phyloP scores from a whole-genome alignment of 345 rosid species.

The Eucalyptus cloeziana region DNA sequence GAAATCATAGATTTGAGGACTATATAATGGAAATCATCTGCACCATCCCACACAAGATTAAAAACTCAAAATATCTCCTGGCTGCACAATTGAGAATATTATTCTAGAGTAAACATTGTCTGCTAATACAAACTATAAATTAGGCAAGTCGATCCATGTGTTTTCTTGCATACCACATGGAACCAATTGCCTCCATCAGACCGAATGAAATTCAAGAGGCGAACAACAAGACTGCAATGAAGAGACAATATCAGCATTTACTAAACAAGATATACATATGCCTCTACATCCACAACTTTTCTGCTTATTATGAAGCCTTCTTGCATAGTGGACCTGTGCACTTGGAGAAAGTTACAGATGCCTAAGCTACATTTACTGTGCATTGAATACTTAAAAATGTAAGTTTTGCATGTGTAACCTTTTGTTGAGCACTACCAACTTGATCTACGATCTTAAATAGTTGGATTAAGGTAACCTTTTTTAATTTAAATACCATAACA shows the following conservation, averaged over 20 bases:
- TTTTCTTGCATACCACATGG: background rate
- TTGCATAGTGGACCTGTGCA: background rate
- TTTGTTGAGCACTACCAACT: background rate
- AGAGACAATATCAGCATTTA: background rate
- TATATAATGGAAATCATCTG: background rate
- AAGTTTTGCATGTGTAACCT: background rate
- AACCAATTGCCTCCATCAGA: background rate
- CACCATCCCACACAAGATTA: background rate
- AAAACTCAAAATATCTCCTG: background rate
- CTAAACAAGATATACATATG: background rate
- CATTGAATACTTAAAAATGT: background rate
- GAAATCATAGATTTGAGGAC: background rate
- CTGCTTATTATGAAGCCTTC: background rate
- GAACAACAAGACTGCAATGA: background rate
- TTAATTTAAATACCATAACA: background rate
- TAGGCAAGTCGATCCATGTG: background rate
- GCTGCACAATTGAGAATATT: background rate
- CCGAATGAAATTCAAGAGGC: background rate
- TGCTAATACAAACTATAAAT: background rate
- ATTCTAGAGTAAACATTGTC: background rate
- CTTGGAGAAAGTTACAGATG: background rate
- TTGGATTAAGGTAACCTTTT: background rate
- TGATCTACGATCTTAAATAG: background rate
- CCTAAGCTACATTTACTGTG: background rate
- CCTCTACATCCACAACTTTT: background rate